Evolutionary conservation across 1,139 yeast species (phyloP), one percentile per base, ranked within the genome.

Genomic region (Pneumocystis carinii): DNA sequence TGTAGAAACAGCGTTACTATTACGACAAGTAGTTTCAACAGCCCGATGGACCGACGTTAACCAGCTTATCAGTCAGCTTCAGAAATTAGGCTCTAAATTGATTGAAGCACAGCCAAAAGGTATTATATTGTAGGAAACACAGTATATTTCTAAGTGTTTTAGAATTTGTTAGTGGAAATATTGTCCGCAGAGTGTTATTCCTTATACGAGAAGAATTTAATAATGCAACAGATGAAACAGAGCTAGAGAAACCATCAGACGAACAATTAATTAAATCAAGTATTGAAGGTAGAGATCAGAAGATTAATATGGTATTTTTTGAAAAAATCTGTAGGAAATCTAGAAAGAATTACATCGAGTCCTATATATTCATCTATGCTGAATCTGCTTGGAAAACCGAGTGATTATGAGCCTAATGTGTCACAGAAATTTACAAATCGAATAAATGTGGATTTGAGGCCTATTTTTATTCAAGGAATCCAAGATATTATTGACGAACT

Each of bases 401-500:
- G 41, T 8, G 48, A 55, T 15, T 58, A 58, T 10, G 17, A 27
- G 6, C 55, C 19, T 8, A 48, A 24, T 12, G 27, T 8, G 3
- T 61, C 60, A 39, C 59, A 61, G 17, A 53, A 53, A 5, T 24
- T 32, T 10, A 48, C 32, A 15, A 37, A 41, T 24, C 37, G 39
- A 7, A 12, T 27, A 27, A 55, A 55, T 15, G 80, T 82, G 69
- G 96, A 89, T 71, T 81, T 87, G 71, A 82, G 96, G 71, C 88
- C 96, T 6, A 85, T 89, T 57, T 86, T 90, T 53, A 90, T 92
- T 66, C 97, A 92, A 74, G 97, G 96, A 3, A 90, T 94, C 67
- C 86, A 90, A 72, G 97, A 90, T 70, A 80, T 94, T 66, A 84
- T 90, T 64, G 98, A 92, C 74, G 99, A 94, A 74, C 87, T 94